Evolutionary conservation across 768 basidiomycete species (phyloP), one percentile per base, ranked within the genome.

Genomic region (Boletus subparvulus): DNA sequence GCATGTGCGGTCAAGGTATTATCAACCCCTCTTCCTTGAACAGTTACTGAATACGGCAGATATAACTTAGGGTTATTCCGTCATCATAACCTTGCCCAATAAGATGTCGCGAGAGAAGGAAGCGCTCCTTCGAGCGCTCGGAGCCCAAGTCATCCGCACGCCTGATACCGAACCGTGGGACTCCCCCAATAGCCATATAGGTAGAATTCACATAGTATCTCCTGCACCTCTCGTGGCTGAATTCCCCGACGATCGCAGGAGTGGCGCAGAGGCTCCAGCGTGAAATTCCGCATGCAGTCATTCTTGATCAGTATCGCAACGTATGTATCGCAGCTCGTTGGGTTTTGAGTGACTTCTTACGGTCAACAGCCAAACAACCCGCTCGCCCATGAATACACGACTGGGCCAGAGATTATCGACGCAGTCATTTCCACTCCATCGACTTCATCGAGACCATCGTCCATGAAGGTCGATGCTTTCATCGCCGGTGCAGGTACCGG

Each of bases 91-190:
- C 61, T 77, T 97, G 73, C 95, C 95, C 37, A 86, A 93, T 69
- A 98, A 98, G 78, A 98, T 98, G 96, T 94, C 92, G 6, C 72
- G 85, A 54, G 96, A 99, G 75, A 99, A 99, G 73, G 94, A 94
- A 74, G 92, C 92, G 1, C 82, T 92, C 24, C 79, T 99, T 30
- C 86, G 92, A 40, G 93, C 94, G 0, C 81, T 98, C 11, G 96
- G 97, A 4, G 97, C 97, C 3, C 89, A 94, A 69, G 94, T 99
- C 50, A 79, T 98, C 52, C 90, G 97, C 48, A 98, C 97, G 5
- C 96, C 96, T 5, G 93, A 85, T 12, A 88, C 88, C 52, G 93
- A 90, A 1, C 83, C 90, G 6, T 96, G 86, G 84, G 89, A 97
- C 66, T 86, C 93, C 2, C 88, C 90, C 14, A 88, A 93, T 43